phyloP scores from a whole-genome alignment of 164 flowering plant genomes.

The Chimonanthus salicifolius region DNA sequence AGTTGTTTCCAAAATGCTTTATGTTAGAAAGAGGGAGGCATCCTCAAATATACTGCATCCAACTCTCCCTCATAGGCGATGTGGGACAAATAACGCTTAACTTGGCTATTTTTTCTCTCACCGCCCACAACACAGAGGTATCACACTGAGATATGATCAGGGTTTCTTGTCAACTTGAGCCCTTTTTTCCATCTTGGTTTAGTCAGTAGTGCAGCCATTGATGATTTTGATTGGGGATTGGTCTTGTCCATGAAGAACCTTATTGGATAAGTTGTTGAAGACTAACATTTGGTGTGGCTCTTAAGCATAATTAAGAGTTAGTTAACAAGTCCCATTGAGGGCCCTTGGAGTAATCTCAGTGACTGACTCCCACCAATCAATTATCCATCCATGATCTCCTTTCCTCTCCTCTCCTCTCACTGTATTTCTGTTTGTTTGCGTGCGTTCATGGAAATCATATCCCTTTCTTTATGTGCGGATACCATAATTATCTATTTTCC shows the following conservation, averaged over 20 bases:
- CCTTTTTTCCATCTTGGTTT: not conserved
- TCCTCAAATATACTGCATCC: too few relatives aligned
- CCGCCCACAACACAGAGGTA: not conserved
- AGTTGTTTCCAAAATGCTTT: too few relatives aligned
- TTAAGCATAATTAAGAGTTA: not conserved
- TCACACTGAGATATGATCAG: not conserved
- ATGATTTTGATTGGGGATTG: not conserved
- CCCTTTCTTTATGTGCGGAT: not conserved
- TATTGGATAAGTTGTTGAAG: not conserved
- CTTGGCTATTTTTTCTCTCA: not conserved
- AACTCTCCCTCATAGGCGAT: too few relatives aligned
- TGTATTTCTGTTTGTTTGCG: not conserved
- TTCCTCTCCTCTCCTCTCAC: not conserved
- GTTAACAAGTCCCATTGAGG: not conserved
- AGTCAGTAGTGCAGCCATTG: not conserved
- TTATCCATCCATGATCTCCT: not conserved
- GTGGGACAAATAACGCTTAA: too few relatives aligned
- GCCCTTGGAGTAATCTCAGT: not conserved
- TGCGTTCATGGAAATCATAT: not conserved
- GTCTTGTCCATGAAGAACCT: not conserved
- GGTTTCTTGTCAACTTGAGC: not conserved
- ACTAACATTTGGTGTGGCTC: too few relatives aligned
- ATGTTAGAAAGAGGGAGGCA: too few relatives aligned
- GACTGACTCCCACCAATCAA: not conserved
- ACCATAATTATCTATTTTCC: too few relatives aligned